Evolutionary conservation across 352 stramenopile species (phyloP).

Genomic region (Pythium diclinum): DNA sequence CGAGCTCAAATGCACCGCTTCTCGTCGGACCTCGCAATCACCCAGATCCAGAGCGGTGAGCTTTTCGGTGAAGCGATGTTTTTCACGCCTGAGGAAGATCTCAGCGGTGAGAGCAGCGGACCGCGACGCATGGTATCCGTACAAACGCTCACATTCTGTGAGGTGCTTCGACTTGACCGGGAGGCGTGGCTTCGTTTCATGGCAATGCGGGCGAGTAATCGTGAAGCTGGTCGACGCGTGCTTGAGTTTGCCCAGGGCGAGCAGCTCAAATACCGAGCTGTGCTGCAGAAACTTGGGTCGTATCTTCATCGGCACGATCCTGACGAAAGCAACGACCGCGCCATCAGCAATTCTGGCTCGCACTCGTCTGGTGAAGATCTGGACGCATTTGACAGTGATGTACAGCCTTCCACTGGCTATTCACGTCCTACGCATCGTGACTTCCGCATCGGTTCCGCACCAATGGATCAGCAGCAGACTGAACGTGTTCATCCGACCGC

Average conservation of each 20-base stretch:
- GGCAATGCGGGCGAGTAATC: conserved; percentile 19
- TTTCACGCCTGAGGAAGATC: conserved; percentile 18
- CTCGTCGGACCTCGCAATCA: conserved; percentile 14
- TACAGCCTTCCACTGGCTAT: not conserved
- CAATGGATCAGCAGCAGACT: not conserved
- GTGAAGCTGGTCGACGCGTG: conserved; percentile 9
- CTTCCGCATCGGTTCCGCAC: conserved; percentile 5
- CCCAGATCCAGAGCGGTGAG: conserved; percentile 22
- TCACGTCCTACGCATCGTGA: not conserved
- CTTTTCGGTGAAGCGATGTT: conserved; percentile 32
- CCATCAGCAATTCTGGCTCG: not conserved
- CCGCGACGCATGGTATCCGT: conserved; percentile 24
- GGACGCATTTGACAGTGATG: conserved; percentile 6
- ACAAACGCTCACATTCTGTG: conserved; percentile 26
- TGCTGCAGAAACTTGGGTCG: conserved; percentile 23
- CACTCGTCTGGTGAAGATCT: conserved; percentile 3
- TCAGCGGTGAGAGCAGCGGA: not conserved
- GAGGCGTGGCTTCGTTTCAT: conserved; percentile 24
- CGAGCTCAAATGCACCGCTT: conserved; percentile 19
- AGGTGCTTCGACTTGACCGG: conserved; percentile 23
- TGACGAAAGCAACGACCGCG: not conserved
- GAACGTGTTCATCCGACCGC: not conserved
- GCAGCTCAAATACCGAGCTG: conserved; percentile 18
- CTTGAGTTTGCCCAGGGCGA: conserved; percentile 23
- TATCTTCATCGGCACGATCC: not conserved